Evolutionary conservation across 2,329 filamentous ascomycete species (phyloP), one percentile per base, ranked within the genome.

Genomic region (Aspergillus felis): DNA sequence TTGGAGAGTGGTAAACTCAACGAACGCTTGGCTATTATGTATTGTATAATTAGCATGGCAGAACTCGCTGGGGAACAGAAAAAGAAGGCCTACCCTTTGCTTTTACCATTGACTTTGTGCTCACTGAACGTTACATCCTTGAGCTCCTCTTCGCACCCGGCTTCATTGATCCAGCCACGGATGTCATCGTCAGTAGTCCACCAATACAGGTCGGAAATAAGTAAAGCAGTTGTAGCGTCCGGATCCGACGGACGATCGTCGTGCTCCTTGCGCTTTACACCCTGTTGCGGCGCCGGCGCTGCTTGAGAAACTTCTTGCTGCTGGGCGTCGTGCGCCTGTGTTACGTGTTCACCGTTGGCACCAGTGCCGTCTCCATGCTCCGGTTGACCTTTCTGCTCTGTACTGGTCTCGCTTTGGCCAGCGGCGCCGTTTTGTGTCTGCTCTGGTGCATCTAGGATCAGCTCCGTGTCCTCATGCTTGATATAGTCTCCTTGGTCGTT

Each of bases 41-140:
- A 14, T 24, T 12, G 27, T 22, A 29, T 20, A 24, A 51, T 51
- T 22, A 54, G 41, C 38, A 49, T 56, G 9, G 35, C 44, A 55
- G 7, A 54, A 46, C 44, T 47, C 27, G 35, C 2, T 24, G 1
- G 32, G 53, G 29, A 53, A 20, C 20, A 25, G 35, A 51, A 17
- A 3, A 3, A 42, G 35, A 12, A 29, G 27, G 35, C 86, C 62
- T 82, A 96, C 92, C 94, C 93, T 79, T 97, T 97, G 77, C 91
- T 96, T 79, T 99, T 99, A 66, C 94, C 94, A 66, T 99, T 99
- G 50, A 97, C 92, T 73, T 99, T 99, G 76, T 97, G 94, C 74
- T 99, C 94, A 68, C 91, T 97, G 74, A 97, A 99, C 0, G 92
- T 96, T 53, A 99, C 86, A 60, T 97, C 94, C 68, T 90, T 92